A percentile compares a stretch with the other conserved stretches of the same genome.
phyloP scores from a whole-genome alignment of 371 early-diverging fungal genomes.

The Mortierella sp. region DNA sequence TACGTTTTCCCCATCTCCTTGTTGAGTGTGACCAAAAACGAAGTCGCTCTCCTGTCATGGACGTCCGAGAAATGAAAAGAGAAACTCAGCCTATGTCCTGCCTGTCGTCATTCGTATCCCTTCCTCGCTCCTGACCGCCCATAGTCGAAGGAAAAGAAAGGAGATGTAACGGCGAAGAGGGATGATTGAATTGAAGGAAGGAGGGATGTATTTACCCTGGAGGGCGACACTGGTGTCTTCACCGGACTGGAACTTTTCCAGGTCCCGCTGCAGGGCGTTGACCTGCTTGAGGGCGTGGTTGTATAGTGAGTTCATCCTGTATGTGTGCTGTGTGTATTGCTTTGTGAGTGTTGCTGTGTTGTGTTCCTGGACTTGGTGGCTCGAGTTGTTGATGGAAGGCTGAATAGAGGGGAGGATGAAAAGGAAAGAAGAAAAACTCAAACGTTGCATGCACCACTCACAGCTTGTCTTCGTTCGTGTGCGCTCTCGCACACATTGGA shows the following conservation, averaged over 20 bases:
- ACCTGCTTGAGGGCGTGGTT: conserved; percentile 75
- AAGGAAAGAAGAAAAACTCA: not conserved
- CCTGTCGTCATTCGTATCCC: not conserved
- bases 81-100: not conserved
- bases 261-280: conserved; percentile 68
- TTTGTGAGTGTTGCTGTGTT: not conserved
- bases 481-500: not conserved
- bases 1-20: not conserved
- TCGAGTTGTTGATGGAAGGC: conserved; percentile 1
- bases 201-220: conserved; percentile 61
- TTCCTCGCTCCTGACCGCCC: not conserved
- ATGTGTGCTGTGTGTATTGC: not conserved
- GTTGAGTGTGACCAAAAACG: not conserved
- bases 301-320: conserved; percentile 70
- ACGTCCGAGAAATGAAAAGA: not conserved
- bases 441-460: not conserved
- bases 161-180: not conserved
- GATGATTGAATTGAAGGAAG: not conserved
- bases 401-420: not conserved
- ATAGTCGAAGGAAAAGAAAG: not conserved
- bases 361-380: not conserved
- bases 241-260: conserved; percentile 70
- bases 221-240: conserved; percentile 72
- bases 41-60: not conserved
- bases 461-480: not conserved